Conservation (phyloP, 2,329 filamentous ascomycete species). For the Chalaropsis ovoidea region DNA sequence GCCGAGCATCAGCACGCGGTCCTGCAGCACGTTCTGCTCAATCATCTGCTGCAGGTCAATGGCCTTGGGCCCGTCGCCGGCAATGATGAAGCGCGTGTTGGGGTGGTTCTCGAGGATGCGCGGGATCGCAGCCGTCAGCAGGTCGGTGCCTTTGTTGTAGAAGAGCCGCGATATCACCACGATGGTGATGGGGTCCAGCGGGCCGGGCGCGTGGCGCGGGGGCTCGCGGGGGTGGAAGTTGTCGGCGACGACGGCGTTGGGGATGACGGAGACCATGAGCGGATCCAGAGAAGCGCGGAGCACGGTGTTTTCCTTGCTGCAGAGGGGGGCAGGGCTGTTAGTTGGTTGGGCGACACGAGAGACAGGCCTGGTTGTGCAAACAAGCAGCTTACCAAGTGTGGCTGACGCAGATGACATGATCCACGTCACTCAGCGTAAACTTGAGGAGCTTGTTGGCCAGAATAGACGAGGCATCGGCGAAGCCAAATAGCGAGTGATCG, state of each 20-base stretch:
- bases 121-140: slow-evolving; percentile 91
- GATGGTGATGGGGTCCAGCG: slow-evolving; percentile 83
- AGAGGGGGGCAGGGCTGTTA: not conserved
- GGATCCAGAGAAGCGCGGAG: slow-evolving; percentile 88
- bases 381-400: slow-evolving; percentile 68
- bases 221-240: slow-evolving; percentile 67
- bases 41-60: slow-evolving; percentile 98
- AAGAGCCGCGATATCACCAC: slow-evolving; percentile 95
- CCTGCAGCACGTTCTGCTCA: slow-evolving; percentile 85
- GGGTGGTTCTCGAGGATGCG: slow-evolving; percentile 80
- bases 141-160: slow-evolving; percentile 96
- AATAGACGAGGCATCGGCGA: slow-evolving; percentile 91
- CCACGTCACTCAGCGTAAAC: slow-evolving; percentile 90
- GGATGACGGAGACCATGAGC: slow-evolving; percentile 94
- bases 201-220: slow-evolving; percentile 59
- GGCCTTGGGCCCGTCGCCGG: slow-evolving; percentile 87
- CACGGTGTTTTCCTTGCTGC: slow-evolving; percentile 93
- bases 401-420: slow-evolving; percentile 96
- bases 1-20: slow-evolving; percentile 84
- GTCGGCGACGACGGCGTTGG: slow-evolving; percentile 86
- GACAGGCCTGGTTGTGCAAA: not conserved
- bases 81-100: slow-evolving; percentile 94
- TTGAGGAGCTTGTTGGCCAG: slow-evolving; percentile 95
- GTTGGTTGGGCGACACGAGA: not conserved
- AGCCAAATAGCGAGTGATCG: slow-evolving; percentile 93